phyloP scores from a whole-genome alignment of 805 yeast genomes.

The Blastobotrys robertii region DNA sequence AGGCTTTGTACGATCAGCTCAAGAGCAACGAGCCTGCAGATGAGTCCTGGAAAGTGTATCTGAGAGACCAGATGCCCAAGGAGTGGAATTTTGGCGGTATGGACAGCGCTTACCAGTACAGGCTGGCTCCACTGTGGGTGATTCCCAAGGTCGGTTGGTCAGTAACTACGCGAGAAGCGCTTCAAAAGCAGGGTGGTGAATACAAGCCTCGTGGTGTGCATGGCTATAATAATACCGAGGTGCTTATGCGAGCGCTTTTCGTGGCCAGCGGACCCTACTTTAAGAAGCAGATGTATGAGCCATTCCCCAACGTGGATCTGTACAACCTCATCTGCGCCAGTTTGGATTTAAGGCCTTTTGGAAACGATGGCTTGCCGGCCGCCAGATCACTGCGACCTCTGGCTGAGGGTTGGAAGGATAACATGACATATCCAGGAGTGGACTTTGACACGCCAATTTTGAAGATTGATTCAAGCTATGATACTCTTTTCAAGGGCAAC shows the following conservation, averaged over 20 bases:
- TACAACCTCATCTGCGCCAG: constrained; percentile 68
- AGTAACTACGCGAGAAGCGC: constrained; percentile 49
- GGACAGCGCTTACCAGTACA: constrained; percentile 35
- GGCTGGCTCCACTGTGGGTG: constrained; percentile 81
- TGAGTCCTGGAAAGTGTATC: constrained; percentile 36
- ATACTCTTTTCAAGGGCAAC: constrained; percentile 11
- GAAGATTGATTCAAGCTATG: constrained; percentile 24
- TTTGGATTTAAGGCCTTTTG: constrained; percentile 40
- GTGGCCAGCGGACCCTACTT: constrained; percentile 78
- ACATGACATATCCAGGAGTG: constrained; percentile 25
- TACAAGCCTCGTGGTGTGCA: constrained; percentile 70
- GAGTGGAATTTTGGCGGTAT: constrained; percentile 46
- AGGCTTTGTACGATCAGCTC: constrained; percentile 33
- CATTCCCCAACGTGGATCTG: constrained; percentile 64
- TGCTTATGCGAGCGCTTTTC: constrained; percentile 77
- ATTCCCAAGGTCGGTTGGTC: constrained; percentile 78
- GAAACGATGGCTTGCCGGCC: constrained; percentile 45
- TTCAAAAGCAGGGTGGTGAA: constrained; percentile 38
- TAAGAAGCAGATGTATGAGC: constrained; percentile 35
- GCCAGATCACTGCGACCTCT: constrained; percentile 16
- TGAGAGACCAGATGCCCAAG: constrained; percentile 42
- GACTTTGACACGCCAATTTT: constrained; percentile 20
- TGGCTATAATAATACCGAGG: constrained; percentile 72
- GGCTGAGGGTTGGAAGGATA: constrained; percentile 22
- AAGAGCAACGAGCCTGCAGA: constrained; percentile 13